phyloP scores from a whole-genome alignment of 129 eudicot genomes.

The Pulicaria dysenterica region DNA sequence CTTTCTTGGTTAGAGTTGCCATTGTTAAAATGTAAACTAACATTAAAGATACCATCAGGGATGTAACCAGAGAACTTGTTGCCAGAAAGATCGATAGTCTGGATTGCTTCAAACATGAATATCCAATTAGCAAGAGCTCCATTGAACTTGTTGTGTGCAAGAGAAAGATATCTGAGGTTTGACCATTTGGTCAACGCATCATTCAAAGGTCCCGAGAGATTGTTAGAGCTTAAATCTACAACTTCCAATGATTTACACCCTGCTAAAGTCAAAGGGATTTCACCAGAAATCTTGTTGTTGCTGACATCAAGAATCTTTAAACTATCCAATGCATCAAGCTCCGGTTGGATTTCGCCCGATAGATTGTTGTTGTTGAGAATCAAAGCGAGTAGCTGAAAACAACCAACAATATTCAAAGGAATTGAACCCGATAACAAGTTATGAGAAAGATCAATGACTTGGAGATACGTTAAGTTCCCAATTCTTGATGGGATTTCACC shows the following conservation, averaged over 20 bases:
- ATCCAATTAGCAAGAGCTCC: slow-evolving; percentile 83
- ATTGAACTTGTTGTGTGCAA: slow-evolving; percentile 70
- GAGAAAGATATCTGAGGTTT: slow-evolving; percentile 82
- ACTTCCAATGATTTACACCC: slow-evolving; percentile 92
- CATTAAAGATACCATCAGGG: slow-evolving; percentile 78
- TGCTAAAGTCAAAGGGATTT: slow-evolving; percentile 90
- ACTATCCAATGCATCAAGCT: slow-evolving; percentile 95
- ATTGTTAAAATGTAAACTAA: slow-evolving; percentile 61
- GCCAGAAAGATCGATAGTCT: slow-evolving; percentile 65
- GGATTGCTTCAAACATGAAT: slow-evolving; percentile 69
- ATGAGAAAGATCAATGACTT: slow-evolving; percentile 87
- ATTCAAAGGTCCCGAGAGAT: slow-evolving; percentile 74
- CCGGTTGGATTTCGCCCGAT: slow-evolving; percentile 91
- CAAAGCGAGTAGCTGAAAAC: slow-evolving; percentile 83
- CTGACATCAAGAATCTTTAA: slow-evolving; percentile 85
- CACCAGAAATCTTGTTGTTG: slow-evolving; percentile 85
- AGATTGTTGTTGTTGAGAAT: slow-evolving; percentile 82
- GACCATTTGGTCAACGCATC: slow-evolving; percentile 94
- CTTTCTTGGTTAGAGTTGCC: slow-evolving; percentile 25
- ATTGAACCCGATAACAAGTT: slow-evolving; percentile 73
- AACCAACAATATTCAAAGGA: slow-evolving; percentile 86
- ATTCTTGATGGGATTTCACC: slow-evolving; percentile 93
- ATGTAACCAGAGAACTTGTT: slow-evolving; percentile 76
- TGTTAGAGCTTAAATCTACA: slow-evolving; percentile 89
- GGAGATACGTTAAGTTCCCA: slow-evolving; percentile 93